Evolutionary conservation across 2,329 filamentous ascomycete species (phyloP).

Genomic region (Cercospora canescens): DNA sequence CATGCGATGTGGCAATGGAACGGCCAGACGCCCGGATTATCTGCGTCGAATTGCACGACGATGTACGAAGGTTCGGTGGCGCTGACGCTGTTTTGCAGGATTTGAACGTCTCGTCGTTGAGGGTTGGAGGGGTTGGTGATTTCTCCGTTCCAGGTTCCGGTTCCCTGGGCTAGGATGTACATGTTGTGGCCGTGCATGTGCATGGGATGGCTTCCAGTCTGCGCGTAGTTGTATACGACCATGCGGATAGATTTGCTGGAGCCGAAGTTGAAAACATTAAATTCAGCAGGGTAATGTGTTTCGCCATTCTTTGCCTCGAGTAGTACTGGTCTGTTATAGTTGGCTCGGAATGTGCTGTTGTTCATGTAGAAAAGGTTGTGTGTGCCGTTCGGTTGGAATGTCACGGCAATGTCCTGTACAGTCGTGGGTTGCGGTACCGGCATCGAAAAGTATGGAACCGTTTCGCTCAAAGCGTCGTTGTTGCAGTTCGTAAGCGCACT

Average conservation of each 20-base stretch:
- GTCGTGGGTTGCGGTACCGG: conserved; percentile 47
- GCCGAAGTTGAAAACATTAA: conserved; percentile 45
- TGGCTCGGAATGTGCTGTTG: conserved; percentile 53
- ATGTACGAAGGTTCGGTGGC: conserved; percentile 34
- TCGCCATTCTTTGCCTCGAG: conserved; percentile 38
- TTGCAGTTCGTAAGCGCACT: conserved; percentile 48
- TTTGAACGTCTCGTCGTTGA: conserved; percentile 53
- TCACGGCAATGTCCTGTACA: conserved; percentile 49
- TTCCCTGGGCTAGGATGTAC: conserved; percentile 44
- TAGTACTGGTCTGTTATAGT: conserved; percentile 44
- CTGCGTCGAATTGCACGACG: conserved; percentile 47
- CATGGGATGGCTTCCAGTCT: conserved; percentile 52
- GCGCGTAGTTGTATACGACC: conserved; percentile 41
- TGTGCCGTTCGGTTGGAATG: conserved; percentile 45
- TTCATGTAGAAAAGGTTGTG: conserved; percentile 56
- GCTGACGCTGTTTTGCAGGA: conserved; percentile 41
- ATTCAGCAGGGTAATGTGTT: conserved; percentile 32
- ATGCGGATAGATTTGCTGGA: conserved; percentile 41
- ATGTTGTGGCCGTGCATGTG: conserved; percentile 53
- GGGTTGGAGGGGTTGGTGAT: conserved; percentile 50
- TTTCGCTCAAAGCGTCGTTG: conserved; percentile 58
- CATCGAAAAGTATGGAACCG: conserved; percentile 56
- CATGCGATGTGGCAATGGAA: conserved; percentile 40
- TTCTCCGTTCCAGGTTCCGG: conserved; percentile 40
- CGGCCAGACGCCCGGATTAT: conserved; percentile 51